Conservation (phyloP, 805 yeast genomes). For the Candida peoriensis region DNA sequence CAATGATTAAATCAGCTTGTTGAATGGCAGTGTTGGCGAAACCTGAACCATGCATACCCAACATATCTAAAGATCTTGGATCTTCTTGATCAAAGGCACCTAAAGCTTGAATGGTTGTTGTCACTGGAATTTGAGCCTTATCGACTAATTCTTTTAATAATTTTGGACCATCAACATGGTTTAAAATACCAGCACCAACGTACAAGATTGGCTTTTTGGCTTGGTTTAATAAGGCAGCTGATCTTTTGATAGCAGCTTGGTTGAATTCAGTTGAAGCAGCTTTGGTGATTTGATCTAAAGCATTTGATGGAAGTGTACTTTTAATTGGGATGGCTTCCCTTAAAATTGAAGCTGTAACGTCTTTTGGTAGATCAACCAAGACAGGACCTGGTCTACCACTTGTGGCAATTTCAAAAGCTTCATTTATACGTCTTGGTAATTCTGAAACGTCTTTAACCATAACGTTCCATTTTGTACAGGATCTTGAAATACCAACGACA, state of each 20-base stretch:
- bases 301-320: constrained; percentile 65
- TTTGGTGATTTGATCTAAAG: constrained; percentile 66
- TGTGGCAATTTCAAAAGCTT: constrained; percentile 95
- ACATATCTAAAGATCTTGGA: constrained; percentile 87
- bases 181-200: constrained; percentile 88
- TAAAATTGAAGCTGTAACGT: constrained; percentile 90
- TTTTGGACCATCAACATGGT: constrained; percentile 73
- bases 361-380: constrained; percentile 95
- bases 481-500: constrained; percentile 91
- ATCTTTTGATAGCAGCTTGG: constrained; percentile 62
- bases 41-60: constrained; percentile 98
- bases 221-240: constrained; percentile 71
- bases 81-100: constrained; percentile 94
- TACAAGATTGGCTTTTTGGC: constrained; percentile 88
- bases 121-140: constrained; percentile 90
- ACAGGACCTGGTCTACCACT: constrained; percentile 99
- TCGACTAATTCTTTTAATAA: constrained; percentile 80
- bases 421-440: constrained; percentile 91
- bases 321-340: constrained; percentile 80
- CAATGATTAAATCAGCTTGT: constrained; percentile 86
- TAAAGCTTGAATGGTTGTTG: constrained; percentile 89
- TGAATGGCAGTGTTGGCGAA: constrained; percentile 95
- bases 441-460: constrained; percentile 96
- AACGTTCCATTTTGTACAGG: constrained; percentile 98
- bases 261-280: constrained; percentile 72